A percentile compares a stretch with the other conserved stretches of the same genome.
phyloP scores from a whole-genome alignment of 768 basidiomycete species.

The Tylopilus subfusipes region DNA sequence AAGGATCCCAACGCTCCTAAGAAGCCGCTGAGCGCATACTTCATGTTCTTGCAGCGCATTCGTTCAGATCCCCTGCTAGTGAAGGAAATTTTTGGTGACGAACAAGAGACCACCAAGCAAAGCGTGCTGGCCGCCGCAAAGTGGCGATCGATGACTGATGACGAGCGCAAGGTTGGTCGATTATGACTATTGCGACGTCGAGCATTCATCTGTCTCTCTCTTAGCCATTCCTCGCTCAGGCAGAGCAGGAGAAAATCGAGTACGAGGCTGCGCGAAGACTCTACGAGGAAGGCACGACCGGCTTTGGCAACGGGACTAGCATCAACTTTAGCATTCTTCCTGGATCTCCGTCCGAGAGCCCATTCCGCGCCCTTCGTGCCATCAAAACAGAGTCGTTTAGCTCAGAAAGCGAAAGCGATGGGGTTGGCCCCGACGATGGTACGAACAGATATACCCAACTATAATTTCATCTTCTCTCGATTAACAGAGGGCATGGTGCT shows the following conservation, averaged over 20 bases:
- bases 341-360: conserved; percentile 52
- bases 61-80: conserved; percentile 75
- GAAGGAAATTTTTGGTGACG: conserved; percentile 78
- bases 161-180: conserved; percentile 77
- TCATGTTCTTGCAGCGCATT: conserved; percentile 92
- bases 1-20: conserved; percentile 97
- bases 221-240: conserved; percentile 89
- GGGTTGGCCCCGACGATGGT: conserved; percentile 49
- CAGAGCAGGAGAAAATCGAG: conserved; percentile 92
- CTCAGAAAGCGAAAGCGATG: conserved; percentile 70
- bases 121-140: conserved; percentile 89
- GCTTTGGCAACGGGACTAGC: conserved; percentile 59
- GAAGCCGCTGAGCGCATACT: conserved; percentile 92
- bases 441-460: conserved; percentile 36
- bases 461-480: conserved; percentile 24
- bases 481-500: conserved; percentile 10
- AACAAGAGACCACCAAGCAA: conserved; percentile 92
- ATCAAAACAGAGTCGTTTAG: conserved; percentile 62
- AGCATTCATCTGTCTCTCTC: conserved; percentile 15
- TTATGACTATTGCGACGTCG: background rate
- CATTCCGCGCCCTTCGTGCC: conserved; percentile 39
- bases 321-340: conserved; percentile 84
- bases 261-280: conserved; percentile 82
- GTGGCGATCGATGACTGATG: conserved; percentile 92
- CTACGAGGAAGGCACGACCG: conserved; percentile 80